Evolutionary conservation across 2,329 filamentous ascomycete genomes (phyloP), one percentile per base, ranked within the genome.

Genomic region (Xylaria arbuscula): DNA sequence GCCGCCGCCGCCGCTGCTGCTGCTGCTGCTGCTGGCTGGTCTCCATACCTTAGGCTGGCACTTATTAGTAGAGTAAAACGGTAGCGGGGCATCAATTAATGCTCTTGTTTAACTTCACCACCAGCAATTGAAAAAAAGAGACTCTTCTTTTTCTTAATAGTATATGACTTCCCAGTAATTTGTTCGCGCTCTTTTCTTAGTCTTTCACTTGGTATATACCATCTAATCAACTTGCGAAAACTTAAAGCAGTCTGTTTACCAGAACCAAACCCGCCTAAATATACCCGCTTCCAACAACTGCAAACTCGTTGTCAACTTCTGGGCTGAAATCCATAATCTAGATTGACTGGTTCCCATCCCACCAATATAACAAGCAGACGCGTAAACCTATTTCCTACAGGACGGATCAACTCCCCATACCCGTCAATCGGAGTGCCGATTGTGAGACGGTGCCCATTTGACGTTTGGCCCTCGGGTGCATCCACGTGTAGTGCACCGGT

Each of bases 11-110:
- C n/a, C n/a, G 42, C 42, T 36, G 32, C 40, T 63, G 55, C 22
- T 59, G 32, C n/a, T 47, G 42, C 42, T 36, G 32, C 40, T 63
- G 55, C 22, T 59, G 32, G 42, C 42, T 62, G 48, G 32, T 69
- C 40, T 38, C 19, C 57, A 66, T 50, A n/a, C 24, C 19, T 40
- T 28, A 28, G 28, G 28, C 28, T 5, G 28, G 28, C 5, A 19
- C 53, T 38, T 53, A 56, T 38, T 51, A 38, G 55, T 53, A 47
- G 9, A 47, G n/a, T 47, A 40, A 19, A 38, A 19, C n/a, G 32
- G 15, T 24, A 53, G 28, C 19, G 11, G 32, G 24, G 32, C 36
- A 11, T 6, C 32, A 17, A 19, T 28, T 6, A 34, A 5, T 40
- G 10, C 55, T 57, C 8, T 24, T 55, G 5, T 36, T 57, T 34